A percentile compares a stretch with the other conserved stretches of the same genome.
These are phyloP conservation scores for Cyclostephanos tholiformis DNA, from an alignment of 108 stramenopile species.

Conservation along the genomic window DNA sequence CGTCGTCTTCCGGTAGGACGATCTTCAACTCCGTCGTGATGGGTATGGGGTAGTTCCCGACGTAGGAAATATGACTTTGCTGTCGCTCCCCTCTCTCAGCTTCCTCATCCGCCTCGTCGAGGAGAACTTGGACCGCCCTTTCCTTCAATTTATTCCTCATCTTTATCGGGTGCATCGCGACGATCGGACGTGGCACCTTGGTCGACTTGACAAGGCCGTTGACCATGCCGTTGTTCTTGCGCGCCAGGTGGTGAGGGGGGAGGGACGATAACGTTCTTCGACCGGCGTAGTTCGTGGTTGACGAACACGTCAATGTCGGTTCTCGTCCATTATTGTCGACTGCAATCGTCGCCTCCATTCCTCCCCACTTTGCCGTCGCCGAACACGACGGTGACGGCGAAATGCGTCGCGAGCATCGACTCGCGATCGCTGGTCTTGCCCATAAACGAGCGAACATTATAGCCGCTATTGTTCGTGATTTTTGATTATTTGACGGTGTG, in stretches of 20 bases:
- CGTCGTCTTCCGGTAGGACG: conserved; percentile 67
- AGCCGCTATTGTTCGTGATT: too few relatives aligned
- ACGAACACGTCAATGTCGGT: too few relatives aligned
- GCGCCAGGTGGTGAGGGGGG: conserved; percentile 39
- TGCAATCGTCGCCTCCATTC: too few relatives aligned
- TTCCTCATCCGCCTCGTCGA: background rate
- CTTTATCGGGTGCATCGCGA: background rate
- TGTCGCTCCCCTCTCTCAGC: conserved; percentile 8
- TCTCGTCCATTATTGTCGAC: too few relatives aligned
- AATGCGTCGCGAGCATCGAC: too few relatives aligned
- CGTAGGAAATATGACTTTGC: conserved; percentile 55
- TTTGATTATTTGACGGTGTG: too few relatives aligned
- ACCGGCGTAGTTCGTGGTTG: too few relatives aligned
- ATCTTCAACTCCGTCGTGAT: conserved; percentile 74
- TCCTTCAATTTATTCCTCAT: conserved; percentile 9
- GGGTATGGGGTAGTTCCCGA: conserved; percentile 60
- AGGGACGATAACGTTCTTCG: background rate
- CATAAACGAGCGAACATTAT: too few relatives aligned
- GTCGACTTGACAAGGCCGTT: conserved; percentile 46
- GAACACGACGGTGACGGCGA: too few relatives aligned
- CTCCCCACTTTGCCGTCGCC: too few relatives aligned
- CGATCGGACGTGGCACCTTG: conserved; percentile 38
- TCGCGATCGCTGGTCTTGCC: too few relatives aligned
- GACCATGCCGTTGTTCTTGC: conserved; percentile 46
- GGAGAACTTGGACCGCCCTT: background rate